Percentiles rank a stretch among this genome's conserved stretches.
Evolutionary conservation across 352 stramenopile genomes (phyloP).

Genomic region (Pythium monospermum): DNA sequence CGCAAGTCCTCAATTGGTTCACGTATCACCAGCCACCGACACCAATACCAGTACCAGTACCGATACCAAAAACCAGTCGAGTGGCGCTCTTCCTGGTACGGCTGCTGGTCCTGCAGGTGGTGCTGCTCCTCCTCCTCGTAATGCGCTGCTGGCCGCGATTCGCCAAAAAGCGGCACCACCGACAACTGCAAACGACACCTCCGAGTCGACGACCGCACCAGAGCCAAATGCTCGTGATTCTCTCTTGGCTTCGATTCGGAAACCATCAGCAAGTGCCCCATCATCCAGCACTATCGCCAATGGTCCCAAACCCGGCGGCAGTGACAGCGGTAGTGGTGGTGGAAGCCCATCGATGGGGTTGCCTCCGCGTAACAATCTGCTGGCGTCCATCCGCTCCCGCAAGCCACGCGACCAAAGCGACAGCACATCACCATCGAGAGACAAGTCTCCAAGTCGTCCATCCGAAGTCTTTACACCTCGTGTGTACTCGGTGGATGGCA

Average conservation of each 20-base stretch:
- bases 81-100: neutral
- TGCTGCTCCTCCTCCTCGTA: neutral
- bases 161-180: neutral
- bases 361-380: slow-evolving; percentile 2
- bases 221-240: neutral
- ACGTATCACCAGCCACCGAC: too few relatives aligned
- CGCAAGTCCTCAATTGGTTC: too few relatives aligned
- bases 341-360: neutral
- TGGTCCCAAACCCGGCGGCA: too few relatives aligned
- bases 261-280: neutral
- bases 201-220: too few relatives aligned
- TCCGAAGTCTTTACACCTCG: slow-evolving; percentile 25
- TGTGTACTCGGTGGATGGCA: slow-evolving; percentile 46
- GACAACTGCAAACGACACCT: too few relatives aligned
- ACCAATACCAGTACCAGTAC: too few relatives aligned
- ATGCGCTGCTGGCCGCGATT: slow-evolving; percentile 9
- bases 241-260: neutral
- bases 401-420: neutral
- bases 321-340: too few relatives aligned
- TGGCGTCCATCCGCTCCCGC: slow-evolving; percentile 9
- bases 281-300: too few relatives aligned
- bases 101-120: neutral
- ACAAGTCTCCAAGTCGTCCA: neutral
- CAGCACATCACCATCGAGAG: neutral
- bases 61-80: too few relatives aligned